Percentiles rank a stretch among this genome's conserved stretches.
phyloP scores from a whole-genome alignment of 495 filamentous ascomycete species.

The Aspergillus panamensis region DNA sequence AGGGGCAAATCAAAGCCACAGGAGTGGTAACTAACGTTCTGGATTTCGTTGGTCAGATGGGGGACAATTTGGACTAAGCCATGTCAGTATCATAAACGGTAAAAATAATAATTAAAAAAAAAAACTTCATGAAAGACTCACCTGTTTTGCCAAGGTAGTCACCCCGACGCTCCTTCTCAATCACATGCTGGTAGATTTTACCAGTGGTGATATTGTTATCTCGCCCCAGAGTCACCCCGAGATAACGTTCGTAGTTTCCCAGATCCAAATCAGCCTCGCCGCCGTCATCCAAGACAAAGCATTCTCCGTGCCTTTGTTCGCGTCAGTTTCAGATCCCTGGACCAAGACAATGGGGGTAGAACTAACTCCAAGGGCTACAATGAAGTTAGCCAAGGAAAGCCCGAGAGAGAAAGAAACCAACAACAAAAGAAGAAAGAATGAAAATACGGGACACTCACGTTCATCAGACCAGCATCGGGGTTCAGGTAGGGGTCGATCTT shows the following conservation, averaged over 20 bases:
- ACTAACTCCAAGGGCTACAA: slow-evolving; percentile 22
- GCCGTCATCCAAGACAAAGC: slow-evolving; percentile 70
- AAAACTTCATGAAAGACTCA: slow-evolving; percentile 31
- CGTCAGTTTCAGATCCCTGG: slow-evolving; percentile 13
- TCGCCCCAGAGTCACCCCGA: slow-evolving; percentile 64
- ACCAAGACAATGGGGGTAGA: slow-evolving; percentile 5
- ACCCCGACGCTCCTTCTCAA: slow-evolving; percentile 71
- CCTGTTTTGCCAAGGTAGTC: slow-evolving; percentile 89
- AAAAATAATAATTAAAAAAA: slow-evolving; percentile 57
- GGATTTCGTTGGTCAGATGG: slow-evolving; percentile 84
- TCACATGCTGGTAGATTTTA: slow-evolving; percentile 89
- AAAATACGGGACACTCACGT: slow-evolving; percentile 62
- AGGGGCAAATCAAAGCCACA: neutral
- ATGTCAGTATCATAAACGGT: slow-evolving; percentile 26
- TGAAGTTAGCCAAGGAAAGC: slow-evolving; percentile 5
- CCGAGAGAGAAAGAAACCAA: neutral
- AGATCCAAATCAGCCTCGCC: slow-evolving; percentile 90
- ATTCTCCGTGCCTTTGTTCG: slow-evolving; percentile 60
- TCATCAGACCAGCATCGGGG: slow-evolving; percentile 79
- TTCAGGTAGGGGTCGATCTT: slow-evolving; percentile 63
- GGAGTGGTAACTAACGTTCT: slow-evolving; percentile 46
- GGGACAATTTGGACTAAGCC: slow-evolving; percentile 84
- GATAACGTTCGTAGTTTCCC: slow-evolving; percentile 91
- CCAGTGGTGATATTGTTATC: slow-evolving; percentile 95
- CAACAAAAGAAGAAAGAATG: slow-evolving; percentile 18